Evolutionary conservation across 306 rosid species (phyloP), one percentile per base, ranked within the genome.

Genomic region (Corylus americana): DNA sequence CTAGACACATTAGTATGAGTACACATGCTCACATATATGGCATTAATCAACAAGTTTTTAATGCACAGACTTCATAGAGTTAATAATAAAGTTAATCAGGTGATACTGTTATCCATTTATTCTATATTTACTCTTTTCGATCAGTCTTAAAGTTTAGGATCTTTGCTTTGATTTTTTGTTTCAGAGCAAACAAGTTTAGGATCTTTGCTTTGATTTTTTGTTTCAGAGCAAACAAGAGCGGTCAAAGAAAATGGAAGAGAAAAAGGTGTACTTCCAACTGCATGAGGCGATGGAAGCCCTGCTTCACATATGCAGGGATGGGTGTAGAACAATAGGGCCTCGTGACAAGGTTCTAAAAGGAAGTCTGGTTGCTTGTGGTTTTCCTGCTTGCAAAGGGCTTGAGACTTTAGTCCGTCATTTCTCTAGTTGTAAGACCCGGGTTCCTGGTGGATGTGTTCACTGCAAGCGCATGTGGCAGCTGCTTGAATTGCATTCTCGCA

Each of bases 391-490:
- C 78, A 84, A 74, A 70, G 92, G 92, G n/a, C 83, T 88, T 14
- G 89, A 88, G 74, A 85, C 83, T 58, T 78, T 86, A 55, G 83
- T 86, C 25, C 87, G 87, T 31, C 92, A 88, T 74, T 88, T 88
- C 57, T 84, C 92, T 44, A 75, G 50, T 59, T 88, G 92, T 42
- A 76, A 77, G 83, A 75, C 80, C 27, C 80, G 90, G 55, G 87
- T 82, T 63, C 86, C 87, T 10, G 88, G 88, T 44, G 88, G 90
- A 7, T 88, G 92, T 67, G 83, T 79, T 62, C 90, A 86, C 64
- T 88, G 92, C 88, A 88, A 86, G 63, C 87, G 86, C 61, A 86
- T 86, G 92, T 88, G 92, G 92, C 92, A 88, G 77, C 88, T 88
- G 74, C 86, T 88, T 18, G 86, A 84, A 61, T 77, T 88, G 82